phyloP scores from a whole-genome alignment of 2,329 filamentous ascomycete species.

The Fusarium globosum region DNA sequence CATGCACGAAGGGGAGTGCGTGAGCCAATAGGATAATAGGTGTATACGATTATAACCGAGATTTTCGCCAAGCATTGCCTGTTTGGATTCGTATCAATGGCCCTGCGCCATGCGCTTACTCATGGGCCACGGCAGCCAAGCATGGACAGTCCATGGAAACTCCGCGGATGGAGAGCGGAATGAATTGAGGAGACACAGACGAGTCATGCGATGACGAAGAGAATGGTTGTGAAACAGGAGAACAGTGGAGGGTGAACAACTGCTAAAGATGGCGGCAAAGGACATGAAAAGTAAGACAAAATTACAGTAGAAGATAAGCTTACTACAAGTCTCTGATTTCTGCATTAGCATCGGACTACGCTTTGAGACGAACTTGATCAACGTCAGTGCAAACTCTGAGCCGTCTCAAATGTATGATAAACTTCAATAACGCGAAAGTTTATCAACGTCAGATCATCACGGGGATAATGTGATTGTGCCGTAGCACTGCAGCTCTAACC shows the following conservation, averaged over 20 bases:
- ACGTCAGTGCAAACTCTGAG: rapidly evolving
- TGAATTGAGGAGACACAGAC: rapidly evolving
- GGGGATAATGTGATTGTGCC: background rate
- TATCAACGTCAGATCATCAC: background rate
- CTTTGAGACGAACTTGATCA: background rate
- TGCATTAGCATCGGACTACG: background rate
- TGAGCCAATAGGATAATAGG: background rate
- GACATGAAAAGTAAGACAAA: rapidly evolving
- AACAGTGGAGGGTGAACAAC: background rate
- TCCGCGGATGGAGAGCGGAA: background rate
- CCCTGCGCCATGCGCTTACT: too few relatives aligned
- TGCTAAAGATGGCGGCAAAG: too few relatives aligned
- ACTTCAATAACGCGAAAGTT: background rate
- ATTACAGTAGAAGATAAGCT: background rate
- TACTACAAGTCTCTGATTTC: background rate
- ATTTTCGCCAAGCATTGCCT: background rate
- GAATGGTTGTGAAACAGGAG: background rate
- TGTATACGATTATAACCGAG: background rate
- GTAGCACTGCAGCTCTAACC: background rate
- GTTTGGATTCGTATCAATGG: background rate
- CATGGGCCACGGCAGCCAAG: background rate
- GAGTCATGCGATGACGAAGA: background rate
- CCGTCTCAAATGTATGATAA: background rate
- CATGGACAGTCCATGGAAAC: background rate
- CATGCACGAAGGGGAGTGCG: too few relatives aligned